Percentiles rank a stretch among this genome's conserved stretches.
phyloP scores from a whole-genome alignment of 2,329 filamentous ascomycete species.

The Fonsecaea multimorphosa region DNA sequence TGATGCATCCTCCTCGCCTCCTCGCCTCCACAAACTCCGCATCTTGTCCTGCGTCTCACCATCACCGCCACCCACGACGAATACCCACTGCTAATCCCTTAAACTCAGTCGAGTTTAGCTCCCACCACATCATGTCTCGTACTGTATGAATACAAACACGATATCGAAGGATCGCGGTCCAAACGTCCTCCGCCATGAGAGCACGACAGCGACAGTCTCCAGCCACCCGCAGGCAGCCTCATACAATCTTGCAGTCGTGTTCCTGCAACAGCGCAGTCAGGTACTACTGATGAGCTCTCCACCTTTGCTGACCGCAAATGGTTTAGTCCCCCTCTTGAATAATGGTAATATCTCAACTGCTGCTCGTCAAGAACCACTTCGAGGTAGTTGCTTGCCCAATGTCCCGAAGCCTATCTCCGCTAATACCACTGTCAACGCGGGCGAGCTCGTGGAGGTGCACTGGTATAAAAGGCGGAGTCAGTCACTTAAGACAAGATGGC shows the following conservation, averaged over 20 bases:
- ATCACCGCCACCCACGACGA: neutral
- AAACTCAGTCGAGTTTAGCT: slow-evolving; percentile 12
- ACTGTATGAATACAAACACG: neutral
- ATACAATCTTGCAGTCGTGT: neutral
- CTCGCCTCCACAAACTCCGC: no score
- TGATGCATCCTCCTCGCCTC: no score
- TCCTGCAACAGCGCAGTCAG: neutral
- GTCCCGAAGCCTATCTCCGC: neutral
- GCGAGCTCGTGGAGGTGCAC: neutral
- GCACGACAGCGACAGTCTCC: neutral
- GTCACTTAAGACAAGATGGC: neutral
- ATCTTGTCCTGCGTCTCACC: no score
- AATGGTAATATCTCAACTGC: neutral
- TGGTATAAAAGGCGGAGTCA: neutral
- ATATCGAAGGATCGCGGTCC: neutral
- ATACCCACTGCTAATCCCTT: neutral
- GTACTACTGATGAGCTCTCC: neutral
- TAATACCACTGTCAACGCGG: neutral
- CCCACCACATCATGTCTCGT: slow-evolving; percentile 1
- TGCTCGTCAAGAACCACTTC: neutral
- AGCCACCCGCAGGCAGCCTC: neutral
- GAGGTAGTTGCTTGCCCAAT: neutral
- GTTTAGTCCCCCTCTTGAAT: neutral
- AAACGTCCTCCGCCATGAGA: neutral
- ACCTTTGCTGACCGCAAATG: neutral